These are phyloP conservation scores for Uronychia binucleata DNA, from an alignment of 73 alveolate genomes.

Conservation along the genomic window DNA sequence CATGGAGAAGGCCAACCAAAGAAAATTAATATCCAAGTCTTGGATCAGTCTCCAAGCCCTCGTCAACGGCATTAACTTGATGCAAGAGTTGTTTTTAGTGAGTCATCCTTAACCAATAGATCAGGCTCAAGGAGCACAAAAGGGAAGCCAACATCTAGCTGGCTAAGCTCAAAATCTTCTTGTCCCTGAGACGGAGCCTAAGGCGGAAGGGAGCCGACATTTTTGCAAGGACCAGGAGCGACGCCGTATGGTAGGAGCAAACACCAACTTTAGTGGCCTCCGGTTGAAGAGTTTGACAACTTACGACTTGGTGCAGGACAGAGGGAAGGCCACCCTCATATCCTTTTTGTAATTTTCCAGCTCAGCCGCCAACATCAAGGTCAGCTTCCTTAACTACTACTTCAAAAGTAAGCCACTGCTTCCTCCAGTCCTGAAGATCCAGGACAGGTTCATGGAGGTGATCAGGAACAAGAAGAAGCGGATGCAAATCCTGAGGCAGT, in stretches of 20 bases:
- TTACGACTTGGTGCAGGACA: background rate
- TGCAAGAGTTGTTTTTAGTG: too few species aligned
- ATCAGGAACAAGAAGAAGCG: slow-evolving; percentile 7
- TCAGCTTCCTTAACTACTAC: background rate
- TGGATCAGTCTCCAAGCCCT: background rate
- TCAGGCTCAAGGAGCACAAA: background rate
- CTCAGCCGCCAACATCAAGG: background rate
- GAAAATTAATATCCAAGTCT: background rate
- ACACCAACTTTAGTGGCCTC: background rate
- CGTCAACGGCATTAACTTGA: background rate
- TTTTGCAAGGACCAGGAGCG: background rate
- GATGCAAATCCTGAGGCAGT: slow-evolving; percentile 13
- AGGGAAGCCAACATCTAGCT: background rate
- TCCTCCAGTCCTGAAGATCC: slow-evolving; percentile 5
- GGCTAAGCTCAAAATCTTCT: background rate
- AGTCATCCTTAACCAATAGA: background rate
- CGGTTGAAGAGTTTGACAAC: background rate
- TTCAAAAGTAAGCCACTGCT: background rate
- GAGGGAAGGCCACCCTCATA: background rate
- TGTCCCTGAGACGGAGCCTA: background rate
- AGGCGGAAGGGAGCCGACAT: background rate
- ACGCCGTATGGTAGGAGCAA: background rate
- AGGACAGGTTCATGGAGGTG: slow-evolving; percentile 10
- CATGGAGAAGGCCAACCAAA: background rate
- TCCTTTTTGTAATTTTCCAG: background rate